Evolutionary conservation across 768 basidiomycete genomes (phyloP).

Genomic region (Hygrocybe coccinea): DNA sequence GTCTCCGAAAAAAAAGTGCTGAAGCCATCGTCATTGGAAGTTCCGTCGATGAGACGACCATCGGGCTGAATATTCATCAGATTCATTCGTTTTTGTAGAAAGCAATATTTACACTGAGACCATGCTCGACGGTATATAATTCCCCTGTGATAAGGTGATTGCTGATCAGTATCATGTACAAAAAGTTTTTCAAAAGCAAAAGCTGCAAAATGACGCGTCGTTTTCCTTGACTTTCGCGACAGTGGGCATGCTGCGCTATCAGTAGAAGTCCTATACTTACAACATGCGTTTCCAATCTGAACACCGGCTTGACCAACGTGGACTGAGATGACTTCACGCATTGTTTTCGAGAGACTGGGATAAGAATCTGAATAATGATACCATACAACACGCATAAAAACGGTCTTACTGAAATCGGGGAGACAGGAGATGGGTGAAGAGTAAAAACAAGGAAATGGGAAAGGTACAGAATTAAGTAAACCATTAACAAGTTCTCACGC

Average conservation of each 20-base stretch:
- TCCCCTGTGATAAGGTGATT: slow-evolving; percentile 61
- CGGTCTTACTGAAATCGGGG: too few species aligned
- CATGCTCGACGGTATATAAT: slow-evolving; percentile 98
- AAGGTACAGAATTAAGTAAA: too few species aligned
- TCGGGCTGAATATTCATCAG: slow-evolving; percentile 63
- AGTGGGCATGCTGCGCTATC: slow-evolving; percentile 4
- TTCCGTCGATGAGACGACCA: slow-evolving; percentile 79
- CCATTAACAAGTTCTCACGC: not conserved
- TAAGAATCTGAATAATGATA: not conserved
- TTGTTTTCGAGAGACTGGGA: slow-evolving; percentile 30
- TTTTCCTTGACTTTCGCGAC: slow-evolving; percentile 14
- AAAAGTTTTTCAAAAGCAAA: slow-evolving; percentile 22
- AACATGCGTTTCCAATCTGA: slow-evolving; percentile 97
- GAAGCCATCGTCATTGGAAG: slow-evolving; percentile 84
- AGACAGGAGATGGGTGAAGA: too few species aligned
- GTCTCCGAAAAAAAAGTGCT: slow-evolving; percentile 99
- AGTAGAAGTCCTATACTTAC: slow-evolving; percentile 50
- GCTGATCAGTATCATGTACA: slow-evolving; percentile 33
- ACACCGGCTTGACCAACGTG: slow-evolving; percentile 99
- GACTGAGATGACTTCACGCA: slow-evolving; percentile 97
- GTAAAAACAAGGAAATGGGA: too few species aligned
- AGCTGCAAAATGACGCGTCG: slow-evolving; percentile 34
- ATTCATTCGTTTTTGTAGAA: slow-evolving; percentile 4
- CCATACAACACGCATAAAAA: not conserved
- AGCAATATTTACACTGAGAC: slow-evolving; percentile 73